phyloP scores from a whole-genome alignment of 768 basidiomycete species.

The Kwoniella mangroviensis region DNA sequence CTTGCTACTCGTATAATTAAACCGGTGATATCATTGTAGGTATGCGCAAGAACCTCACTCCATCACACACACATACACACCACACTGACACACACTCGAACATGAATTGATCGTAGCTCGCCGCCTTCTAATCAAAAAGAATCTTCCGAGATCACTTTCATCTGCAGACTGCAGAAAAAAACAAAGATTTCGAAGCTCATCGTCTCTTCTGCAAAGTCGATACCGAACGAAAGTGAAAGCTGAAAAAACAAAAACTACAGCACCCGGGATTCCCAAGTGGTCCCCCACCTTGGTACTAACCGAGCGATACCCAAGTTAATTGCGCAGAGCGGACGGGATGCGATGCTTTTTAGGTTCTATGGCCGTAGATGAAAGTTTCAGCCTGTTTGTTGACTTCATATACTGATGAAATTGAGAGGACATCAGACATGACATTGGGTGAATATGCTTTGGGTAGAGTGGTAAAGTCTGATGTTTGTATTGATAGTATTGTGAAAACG shows the following conservation, averaged over 20 bases:
- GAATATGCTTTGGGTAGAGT: too few relatives aligned
- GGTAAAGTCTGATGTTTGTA: too few relatives aligned
- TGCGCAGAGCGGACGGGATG: conserved; percentile 10
- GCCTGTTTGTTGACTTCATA: not conserved
- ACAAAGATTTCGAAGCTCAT: too few relatives aligned
- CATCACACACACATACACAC: conserved; percentile 2
- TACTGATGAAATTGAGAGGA: not conserved
- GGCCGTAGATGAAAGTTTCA: conserved; percentile 3
- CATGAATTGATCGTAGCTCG: not conserved
- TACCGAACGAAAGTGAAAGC: not conserved
- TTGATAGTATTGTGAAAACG: too few relatives aligned
- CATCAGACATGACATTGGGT: not conserved
- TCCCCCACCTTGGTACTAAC: conserved; percentile 20
- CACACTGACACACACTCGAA: not conserved
- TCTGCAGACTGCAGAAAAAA: too few relatives aligned
- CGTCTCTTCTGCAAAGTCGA: too few relatives aligned
- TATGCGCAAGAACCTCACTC: not conserved
- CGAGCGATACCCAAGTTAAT: conserved; percentile 10
- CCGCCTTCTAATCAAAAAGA: not conserved
- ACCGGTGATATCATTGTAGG: not conserved
- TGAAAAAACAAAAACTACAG: conserved; percentile 7
- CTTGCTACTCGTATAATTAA: not conserved
- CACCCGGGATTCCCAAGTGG: conserved; percentile 19
- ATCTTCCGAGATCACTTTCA: too few relatives aligned
- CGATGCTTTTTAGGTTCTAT: conserved; percentile 8